Evolutionary conservation across 371 early-diverging fungal species (phyloP).

Genomic region (Parasitella parasitica): DNA sequence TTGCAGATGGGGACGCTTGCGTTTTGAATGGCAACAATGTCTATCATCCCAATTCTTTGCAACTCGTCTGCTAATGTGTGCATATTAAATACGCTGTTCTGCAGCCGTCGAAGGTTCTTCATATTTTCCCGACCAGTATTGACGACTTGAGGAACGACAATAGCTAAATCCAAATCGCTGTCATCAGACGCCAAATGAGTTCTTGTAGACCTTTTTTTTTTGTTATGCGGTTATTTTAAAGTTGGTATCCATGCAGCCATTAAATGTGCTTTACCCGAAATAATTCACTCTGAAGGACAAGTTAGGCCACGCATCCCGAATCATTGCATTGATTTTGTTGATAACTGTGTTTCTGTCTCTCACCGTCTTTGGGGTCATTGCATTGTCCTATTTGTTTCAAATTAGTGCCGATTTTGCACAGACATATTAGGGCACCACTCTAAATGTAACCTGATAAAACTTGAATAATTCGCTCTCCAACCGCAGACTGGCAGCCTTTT

Average conservation of each 20-base stretch:
- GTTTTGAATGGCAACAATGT: conserved; percentile 15
- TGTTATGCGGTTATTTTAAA: no score
- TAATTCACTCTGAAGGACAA: background rate
- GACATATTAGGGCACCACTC: background rate
- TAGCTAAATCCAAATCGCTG: conserved; percentile 37
- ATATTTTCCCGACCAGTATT: background rate
- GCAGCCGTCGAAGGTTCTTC: background rate
- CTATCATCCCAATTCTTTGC: conserved; percentile 20
- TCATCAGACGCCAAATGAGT: conserved; percentile 21
- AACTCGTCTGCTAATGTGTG: conserved; percentile 8
- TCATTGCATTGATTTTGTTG: background rate
- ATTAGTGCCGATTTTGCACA: background rate
- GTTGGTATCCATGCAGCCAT: no score
- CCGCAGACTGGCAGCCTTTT: background rate
- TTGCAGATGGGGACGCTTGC: conserved; percentile 69
- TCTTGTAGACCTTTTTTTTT: background rate
- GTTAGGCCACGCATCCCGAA: background rate
- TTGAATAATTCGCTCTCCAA: background rate
- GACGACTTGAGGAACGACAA: conserved; percentile 19
- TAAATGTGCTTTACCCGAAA: background rate
- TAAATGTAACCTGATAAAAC: background rate
- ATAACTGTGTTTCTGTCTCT: background rate
- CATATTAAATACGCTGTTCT: conserved; percentile 27
- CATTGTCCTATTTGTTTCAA: background rate
- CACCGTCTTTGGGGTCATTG: background rate